Conservation (phyloP, 129 eudicot genomes). For the Helichrysum umbraculigerum region DNA sequence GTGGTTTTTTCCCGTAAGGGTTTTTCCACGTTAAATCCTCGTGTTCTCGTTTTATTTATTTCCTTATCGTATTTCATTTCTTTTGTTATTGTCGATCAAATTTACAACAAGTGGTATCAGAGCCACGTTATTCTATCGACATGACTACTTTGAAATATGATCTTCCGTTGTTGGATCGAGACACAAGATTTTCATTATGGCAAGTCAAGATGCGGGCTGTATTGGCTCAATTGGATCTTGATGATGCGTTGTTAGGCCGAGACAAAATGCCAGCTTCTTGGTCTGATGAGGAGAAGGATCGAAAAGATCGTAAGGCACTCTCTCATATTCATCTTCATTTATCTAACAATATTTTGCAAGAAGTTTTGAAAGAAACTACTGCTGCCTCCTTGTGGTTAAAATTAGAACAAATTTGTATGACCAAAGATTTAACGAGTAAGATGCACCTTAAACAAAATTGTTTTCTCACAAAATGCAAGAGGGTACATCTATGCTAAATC, state of each 20-base stretch:
- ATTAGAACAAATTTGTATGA: slow-evolving; percentile 5
- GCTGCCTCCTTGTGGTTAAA: slow-evolving; percentile 7
- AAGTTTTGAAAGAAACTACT: not conserved
- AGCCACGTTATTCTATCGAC: no score
- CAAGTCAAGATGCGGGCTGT: slow-evolving; percentile 2
- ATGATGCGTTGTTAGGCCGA: slow-evolving; percentile 1
- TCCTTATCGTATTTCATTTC: no score
- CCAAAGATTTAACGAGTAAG: slow-evolving; percentile 14
- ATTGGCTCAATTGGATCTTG: slow-evolving; percentile 1
- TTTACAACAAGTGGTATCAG: no score
- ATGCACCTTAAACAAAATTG: slow-evolving; percentile 7
- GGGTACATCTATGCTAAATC: not conserved
- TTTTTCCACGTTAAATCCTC: no score
- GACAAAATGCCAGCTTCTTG: not conserved
- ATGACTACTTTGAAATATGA: not conserved
- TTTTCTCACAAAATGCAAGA: slow-evolving; percentile 14
- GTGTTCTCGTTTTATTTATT: no score
- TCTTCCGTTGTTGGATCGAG: slow-evolving; percentile 3
- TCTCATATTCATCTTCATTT: slow-evolving; percentile 13
- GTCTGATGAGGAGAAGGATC: not conserved
- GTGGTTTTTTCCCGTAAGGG: no score
- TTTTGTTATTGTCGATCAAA: no score
- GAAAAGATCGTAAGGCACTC: not conserved
- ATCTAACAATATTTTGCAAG: slow-evolving; percentile 3
- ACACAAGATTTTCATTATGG: slow-evolving; percentile 16